Base-by-base conservation (phyloP, 352 stramenopile species). In the Thalassiosira hispida region DNA sequence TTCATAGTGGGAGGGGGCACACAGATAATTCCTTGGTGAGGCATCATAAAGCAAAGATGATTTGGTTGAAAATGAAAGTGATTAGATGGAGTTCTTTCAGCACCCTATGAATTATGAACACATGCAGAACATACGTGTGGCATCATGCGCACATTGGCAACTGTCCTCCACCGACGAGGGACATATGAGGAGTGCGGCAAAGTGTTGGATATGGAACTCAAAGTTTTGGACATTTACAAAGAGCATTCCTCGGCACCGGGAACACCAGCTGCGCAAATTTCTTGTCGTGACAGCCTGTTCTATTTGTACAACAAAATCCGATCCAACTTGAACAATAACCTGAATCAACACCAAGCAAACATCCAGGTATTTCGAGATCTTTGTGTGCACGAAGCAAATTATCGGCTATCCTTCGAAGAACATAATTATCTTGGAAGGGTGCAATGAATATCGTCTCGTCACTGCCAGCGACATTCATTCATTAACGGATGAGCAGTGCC, bases 341-440 rank as follows among this genome's bases (percentile, higher is more conserved):
- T 51, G 42, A 51, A 14, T 4, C 42, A 51, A 51, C 18, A 51
- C 42, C 7, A 14, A 51, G 42, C 7, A 14, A 51, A 51, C 18
- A 51, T 51, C 18, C 42, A 51, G 42, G 42, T 51, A 20, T 51
- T 51, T 51, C 42, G 42, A 51, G 42, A 51, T 51, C 42, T 51
- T 20, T 51, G 42, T 14, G 18, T 8, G 2, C 18, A 51, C 18
- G 42, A 51, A 51, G 42, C 42, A 51, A 51, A 51, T 51, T 51
- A 51, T 14, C 42, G 18, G 6, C 42, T 51, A 14, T 51, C 42
- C 18, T 14, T 20, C 14, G 42, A 51, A 14, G 6, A 51, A 51
- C 42, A 51, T 20, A 51, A 22, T 18, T 51, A 51, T 51, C 42
- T 51, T 51, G 2, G 18, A 51, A 20, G 42, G 14, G 42, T 14